Evolutionary conservation across 768 basidiomycete species (phyloP).

Genomic region (Hirschioporus abietinus): DNA sequence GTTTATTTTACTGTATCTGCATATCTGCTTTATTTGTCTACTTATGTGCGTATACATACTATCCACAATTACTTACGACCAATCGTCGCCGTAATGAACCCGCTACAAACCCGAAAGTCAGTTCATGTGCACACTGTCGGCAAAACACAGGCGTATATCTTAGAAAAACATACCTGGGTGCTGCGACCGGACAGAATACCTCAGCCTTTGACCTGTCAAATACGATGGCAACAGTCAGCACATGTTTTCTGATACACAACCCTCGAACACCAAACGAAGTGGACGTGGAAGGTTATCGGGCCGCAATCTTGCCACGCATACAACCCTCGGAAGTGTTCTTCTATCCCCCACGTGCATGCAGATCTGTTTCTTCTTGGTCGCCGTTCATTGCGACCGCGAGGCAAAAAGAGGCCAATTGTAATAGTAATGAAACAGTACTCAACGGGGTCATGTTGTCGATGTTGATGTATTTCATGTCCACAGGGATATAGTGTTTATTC

Average conservation of each 20-base stretch:
- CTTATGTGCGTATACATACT: background rate
- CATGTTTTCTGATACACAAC: constrained; percentile 17
- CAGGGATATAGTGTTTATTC: constrained; percentile 93
- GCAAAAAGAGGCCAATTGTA: constrained; percentile 5
- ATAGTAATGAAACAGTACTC: constrained; percentile 20
- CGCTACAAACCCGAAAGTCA: constrained; percentile 15
- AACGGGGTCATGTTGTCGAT: constrained; percentile 68
- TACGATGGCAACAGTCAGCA: constrained; percentile 23
- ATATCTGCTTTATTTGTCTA: background rate
- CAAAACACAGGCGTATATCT: background rate
- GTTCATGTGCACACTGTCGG: background rate
- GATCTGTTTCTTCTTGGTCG: background rate
- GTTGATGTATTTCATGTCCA: constrained; percentile 71
- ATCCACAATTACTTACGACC: constrained; percentile 7
- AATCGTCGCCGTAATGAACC: constrained; percentile 31
- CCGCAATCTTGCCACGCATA: constrained; percentile 4
- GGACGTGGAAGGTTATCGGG: background rate
- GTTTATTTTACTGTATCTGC: background rate
- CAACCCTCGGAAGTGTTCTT: background rate
- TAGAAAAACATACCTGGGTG: constrained; percentile 65
- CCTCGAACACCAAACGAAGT: constrained; percentile 7
- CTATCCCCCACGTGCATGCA: background rate
- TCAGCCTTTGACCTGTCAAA: constrained; percentile 63
- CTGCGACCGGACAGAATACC: constrained; percentile 80
- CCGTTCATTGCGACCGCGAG: background rate